These are phyloP conservation scores for Phytophthora ohioensis DNA, from an alignment of 352 stramenopile genomes.

Conservation along the genomic window DNA sequence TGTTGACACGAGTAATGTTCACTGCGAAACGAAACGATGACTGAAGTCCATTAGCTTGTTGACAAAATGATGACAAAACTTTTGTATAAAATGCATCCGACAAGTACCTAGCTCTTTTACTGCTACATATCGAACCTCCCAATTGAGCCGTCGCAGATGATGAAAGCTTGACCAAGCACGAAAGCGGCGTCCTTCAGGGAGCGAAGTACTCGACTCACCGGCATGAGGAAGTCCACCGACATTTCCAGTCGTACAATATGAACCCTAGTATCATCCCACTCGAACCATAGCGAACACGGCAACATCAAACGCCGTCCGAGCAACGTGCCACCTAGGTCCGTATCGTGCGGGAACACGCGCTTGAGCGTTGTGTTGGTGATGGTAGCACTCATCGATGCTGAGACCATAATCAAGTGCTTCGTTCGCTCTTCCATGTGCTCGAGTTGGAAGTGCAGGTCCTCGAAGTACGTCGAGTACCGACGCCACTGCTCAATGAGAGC, in stretches of 20 bases:
- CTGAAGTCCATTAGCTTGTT: too few relatives aligned
- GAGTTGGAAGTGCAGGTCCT: conserved; percentile 39
- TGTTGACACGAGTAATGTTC: too few relatives aligned
- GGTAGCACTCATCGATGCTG: conserved; percentile 2
- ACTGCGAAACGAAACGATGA: too few relatives aligned
- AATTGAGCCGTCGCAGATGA: conserved; percentile 8
- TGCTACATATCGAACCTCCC: conserved; percentile 1
- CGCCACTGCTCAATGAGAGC: conserved; percentile 29
- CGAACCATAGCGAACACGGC: conserved; percentile 18
- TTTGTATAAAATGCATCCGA: too few relatives aligned
- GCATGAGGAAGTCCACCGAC: conserved; percentile 28
- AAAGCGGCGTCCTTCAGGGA: conserved; percentile 13
- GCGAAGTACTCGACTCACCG: conserved; percentile 4
- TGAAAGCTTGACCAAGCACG: conserved; percentile 18
- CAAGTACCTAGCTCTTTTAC: too few relatives aligned
- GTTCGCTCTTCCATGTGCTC: conserved; percentile 21
- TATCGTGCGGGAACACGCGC: conserved; percentile 13
- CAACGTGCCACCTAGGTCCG: conserved; percentile 3
- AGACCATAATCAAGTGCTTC: conserved; percentile 4
- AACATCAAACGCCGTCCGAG: conserved; percentile 22
- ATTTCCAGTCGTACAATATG: conserved; percentile 7
- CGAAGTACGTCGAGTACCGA: conserved; percentile 32
- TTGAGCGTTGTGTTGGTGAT: conserved; percentile 9
- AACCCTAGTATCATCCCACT: conserved; percentile 9
- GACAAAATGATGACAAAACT: too few relatives aligned